Evolutionary conservation across 306 rosid species (phyloP).

Genomic region (Rosa lucieae): DNA sequence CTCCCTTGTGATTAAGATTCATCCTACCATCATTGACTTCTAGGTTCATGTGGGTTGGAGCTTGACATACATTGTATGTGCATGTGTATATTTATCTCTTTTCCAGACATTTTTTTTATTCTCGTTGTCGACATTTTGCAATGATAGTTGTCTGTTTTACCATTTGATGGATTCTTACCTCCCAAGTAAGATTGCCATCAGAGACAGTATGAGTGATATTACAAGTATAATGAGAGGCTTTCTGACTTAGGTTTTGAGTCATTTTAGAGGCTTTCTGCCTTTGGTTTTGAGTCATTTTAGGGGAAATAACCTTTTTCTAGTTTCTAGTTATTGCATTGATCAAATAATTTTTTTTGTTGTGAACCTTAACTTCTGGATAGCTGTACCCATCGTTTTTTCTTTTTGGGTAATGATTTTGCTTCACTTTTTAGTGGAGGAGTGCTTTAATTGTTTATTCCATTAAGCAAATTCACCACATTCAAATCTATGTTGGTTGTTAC

Average conservation of each 20-base stretch:
- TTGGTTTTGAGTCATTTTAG: background rate
- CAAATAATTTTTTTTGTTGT: background rate
- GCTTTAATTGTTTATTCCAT: background rate
- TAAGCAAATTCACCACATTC: background rate
- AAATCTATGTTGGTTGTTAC: background rate
- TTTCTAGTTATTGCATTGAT: background rate
- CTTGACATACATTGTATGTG: background rate
- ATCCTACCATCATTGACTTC: background rate
- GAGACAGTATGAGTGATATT: background rate
- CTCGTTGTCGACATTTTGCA: background rate
- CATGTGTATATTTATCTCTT: background rate
- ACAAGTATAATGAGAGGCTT: background rate
- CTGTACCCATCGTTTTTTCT: background rate
- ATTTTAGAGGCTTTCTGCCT: background rate
- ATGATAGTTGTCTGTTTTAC: background rate
- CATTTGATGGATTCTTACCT: background rate
- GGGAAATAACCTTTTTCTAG: background rate
- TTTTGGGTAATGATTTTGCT: background rate
- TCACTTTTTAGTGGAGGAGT: background rate
- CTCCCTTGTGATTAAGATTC: background rate
- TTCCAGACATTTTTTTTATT: background rate
- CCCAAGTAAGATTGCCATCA: background rate
- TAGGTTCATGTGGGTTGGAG: constrained; percentile 3
- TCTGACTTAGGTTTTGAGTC: background rate
- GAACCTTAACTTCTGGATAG: background rate